Conservation (phyloP, 306 rosid species). For the Pterocarpus santalinus region DNA sequence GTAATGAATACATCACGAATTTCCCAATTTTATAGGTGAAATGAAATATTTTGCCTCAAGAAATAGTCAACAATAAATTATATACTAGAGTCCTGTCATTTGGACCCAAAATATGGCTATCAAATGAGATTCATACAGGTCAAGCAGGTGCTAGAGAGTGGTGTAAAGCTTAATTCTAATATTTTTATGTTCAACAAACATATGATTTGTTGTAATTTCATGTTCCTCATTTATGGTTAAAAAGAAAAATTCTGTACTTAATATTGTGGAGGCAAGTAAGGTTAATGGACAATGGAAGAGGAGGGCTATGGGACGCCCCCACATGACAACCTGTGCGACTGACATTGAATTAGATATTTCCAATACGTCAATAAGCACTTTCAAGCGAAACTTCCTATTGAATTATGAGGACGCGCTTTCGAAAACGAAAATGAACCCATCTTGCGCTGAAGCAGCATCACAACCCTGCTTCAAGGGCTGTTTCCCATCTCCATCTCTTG, state of each 20-base stretch:
- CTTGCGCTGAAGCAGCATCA: conserved; percentile 57
- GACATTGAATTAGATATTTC: background rate
- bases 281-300: background rate
- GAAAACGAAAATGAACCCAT: conserved; percentile 56
- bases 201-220: too few species aligned
- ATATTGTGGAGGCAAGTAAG: background rate
- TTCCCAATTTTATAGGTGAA: conserved; percentile 35
- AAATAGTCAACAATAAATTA: too few species aligned
- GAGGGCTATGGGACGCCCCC: conserved; percentile 24
- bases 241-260: too few species aligned
- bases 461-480: conserved; percentile 70
- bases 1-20: conserved; percentile 43
- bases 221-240: too few species aligned
- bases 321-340: conserved; percentile 28
- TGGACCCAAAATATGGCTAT: too few species aligned
- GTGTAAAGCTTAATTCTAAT: too few species aligned
- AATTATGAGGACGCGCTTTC: background rate
- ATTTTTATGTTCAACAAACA: too few species aligned
- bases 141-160: too few species aligned
- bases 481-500: conserved; percentile 57
- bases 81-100: too few species aligned
- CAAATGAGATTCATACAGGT: too few species aligned
- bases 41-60: background rate
- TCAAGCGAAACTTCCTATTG: background rate
- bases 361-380: background rate